These are phyloP conservation scores for Arachnopeziza araneosa DNA, from an alignment of 2,329 filamentous ascomycete species.

Conservation along the genomic window DNA sequence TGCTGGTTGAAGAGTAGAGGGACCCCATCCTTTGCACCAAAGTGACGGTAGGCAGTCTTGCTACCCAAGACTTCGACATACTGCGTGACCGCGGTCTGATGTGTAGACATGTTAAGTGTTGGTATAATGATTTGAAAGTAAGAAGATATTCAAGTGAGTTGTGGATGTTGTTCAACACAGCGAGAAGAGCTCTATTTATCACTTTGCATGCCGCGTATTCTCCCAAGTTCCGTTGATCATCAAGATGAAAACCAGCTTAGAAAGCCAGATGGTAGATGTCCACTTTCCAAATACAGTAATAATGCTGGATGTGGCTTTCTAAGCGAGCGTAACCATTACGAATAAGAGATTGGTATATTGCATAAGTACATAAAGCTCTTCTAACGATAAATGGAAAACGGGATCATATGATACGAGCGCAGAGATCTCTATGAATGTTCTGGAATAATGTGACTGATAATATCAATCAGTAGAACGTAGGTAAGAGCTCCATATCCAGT, in stretches of 20 bases:
- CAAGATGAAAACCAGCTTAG: neutral
- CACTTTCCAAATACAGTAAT: neutral
- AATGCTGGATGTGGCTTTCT: neutral
- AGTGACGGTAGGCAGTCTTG: conserved; percentile 23
- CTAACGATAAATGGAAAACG: no score
- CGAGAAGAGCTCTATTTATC: neutral
- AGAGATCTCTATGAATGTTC: no score
- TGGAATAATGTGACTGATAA: no score
- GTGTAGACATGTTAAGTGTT: conserved; percentile 14
- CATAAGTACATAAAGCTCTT: no score
- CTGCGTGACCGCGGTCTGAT: conserved; percentile 22
- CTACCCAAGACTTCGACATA: conserved; percentile 16
- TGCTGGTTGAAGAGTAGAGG: conserved; percentile 22
- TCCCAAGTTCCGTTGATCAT: neutral
- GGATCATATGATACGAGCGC: no score
- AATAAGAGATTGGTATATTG: neutral
- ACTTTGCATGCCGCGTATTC: neutral
- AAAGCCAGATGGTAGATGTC: neutral
- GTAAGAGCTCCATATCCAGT: no score
- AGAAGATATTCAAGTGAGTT: neutral
- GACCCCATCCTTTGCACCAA: conserved; percentile 17
- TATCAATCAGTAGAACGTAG: no score
- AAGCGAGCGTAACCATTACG: neutral
- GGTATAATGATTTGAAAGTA: neutral
- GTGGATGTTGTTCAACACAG: neutral